phyloP scores from a whole-genome alignment of 1,284 basidiomycete genomes.

The Spongispora temasekensis region DNA sequence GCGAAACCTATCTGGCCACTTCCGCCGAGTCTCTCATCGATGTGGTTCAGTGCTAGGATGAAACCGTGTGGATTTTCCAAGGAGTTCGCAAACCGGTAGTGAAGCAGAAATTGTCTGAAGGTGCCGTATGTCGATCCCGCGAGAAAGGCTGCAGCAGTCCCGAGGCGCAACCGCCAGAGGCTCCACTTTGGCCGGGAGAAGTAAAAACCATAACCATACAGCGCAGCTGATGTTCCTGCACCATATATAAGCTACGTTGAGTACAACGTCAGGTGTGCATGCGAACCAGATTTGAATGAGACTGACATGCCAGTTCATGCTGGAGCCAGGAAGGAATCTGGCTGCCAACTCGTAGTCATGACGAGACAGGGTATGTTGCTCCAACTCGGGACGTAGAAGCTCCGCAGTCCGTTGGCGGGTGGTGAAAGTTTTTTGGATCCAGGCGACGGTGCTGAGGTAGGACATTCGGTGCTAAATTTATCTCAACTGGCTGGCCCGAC shows the following conservation, averaged over 20 bases:
- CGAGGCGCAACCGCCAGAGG: constrained; percentile 25
- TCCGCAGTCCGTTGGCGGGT: constrained; percentile 37
- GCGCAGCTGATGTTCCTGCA: constrained; percentile 24
- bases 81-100: constrained; percentile 47
- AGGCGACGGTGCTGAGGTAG: constrained; percentile 31
- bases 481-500: not conserved
- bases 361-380: constrained; percentile 51
- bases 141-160: constrained; percentile 26
- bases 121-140: constrained; percentile 34
- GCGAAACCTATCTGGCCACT: constrained; percentile 27
- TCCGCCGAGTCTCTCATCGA: constrained; percentile 37
- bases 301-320: constrained; percentile 46
- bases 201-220: constrained; percentile 32
- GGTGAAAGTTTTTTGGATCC: constrained; percentile 44
- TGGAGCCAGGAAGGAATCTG: constrained; percentile 50
- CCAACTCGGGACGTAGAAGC: constrained; percentile 60
- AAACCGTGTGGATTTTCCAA: constrained; percentile 50
- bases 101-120: constrained; percentile 45
- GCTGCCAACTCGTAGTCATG: constrained; percentile 57
- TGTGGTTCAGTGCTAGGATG: constrained; percentile 41
- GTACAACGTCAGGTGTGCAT: constrained; percentile 8
- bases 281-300: not conserved
- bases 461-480: too few species aligned
- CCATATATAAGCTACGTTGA: constrained; percentile 30
- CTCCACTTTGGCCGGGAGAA: constrained; percentile 33